A percentile compares a stretch with the other conserved stretches of the same genome.
phyloP scores from a whole-genome alignment of 768 basidiomycete genomes.

The Mycena leptocephala region DNA sequence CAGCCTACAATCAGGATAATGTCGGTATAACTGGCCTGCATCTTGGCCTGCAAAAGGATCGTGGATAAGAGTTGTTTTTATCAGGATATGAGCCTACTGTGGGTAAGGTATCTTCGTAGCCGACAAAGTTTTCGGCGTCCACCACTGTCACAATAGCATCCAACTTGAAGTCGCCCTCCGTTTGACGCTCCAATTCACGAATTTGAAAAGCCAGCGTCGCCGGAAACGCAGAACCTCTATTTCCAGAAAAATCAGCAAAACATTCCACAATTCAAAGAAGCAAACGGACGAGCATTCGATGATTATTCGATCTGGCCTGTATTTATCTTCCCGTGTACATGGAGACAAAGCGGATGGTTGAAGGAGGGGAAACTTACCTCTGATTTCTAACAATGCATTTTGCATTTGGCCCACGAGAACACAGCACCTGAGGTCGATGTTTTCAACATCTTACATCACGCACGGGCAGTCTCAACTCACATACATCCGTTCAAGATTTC shows the following conservation, averaged over 20 bases:
- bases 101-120: conserved; percentile 93
- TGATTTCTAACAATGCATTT: conserved; percentile 90
- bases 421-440: conserved; percentile 77
- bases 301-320: conserved; percentile 90
- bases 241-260: neutral
- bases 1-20: conserved; percentile 84
- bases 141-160: conserved; percentile 95
- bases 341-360: neutral
- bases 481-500: conserved; percentile 98
- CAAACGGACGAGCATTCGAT: conserved; percentile 93
- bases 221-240: conserved; percentile 94
- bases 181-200: conserved; percentile 88
- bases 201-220: conserved; percentile 97
- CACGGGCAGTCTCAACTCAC: conserved; percentile 60
- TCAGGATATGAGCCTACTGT: conserved; percentile 54
- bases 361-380: conserved; percentile 62
- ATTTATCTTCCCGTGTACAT: conserved; percentile 71
- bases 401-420: conserved; percentile 97
- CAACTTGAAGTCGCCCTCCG: conserved; percentile 80
- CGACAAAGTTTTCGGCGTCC: conserved; percentile 92
- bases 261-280: neutral
- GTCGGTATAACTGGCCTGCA: conserved; percentile 97
- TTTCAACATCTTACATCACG: neutral
- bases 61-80: neutral
- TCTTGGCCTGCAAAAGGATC: conserved; percentile 68